Evolutionary conservation across 2,329 filamentous ascomycete genomes (phyloP).

Genomic region (Xylogone sp.): DNA sequence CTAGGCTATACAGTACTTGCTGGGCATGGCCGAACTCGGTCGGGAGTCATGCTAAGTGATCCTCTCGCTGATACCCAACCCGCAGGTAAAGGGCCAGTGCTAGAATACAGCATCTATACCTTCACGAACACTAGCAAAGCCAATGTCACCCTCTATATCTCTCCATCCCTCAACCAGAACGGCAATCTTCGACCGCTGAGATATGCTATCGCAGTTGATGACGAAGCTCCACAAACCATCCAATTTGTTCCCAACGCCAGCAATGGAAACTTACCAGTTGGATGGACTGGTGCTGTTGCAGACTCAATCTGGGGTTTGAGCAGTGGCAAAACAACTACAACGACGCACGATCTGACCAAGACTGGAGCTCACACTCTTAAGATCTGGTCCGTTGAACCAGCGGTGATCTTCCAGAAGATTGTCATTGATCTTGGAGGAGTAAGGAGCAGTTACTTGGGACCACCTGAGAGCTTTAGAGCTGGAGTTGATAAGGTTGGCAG

Average conservation of each 20-base stretch:
- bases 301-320: slow-evolving; percentile 22
- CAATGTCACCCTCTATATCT: slow-evolving; percentile 46
- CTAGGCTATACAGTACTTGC: slow-evolving; percentile 46
- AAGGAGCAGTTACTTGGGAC: slow-evolving; percentile 35
- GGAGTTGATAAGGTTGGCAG: slow-evolving; percentile 11
- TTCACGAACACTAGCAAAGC: slow-evolving; percentile 42
- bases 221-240: slow-evolving; percentile 30
- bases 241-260: slow-evolving; percentile 21
- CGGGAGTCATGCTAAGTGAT: slow-evolving; percentile 54
- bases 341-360: slow-evolving; percentile 17
- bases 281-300: slow-evolving; percentile 18
- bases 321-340: slow-evolving; percentile 23
- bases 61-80: slow-evolving; percentile 46
- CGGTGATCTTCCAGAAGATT: slow-evolving; percentile 35
- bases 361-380: slow-evolving; percentile 28
- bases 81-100: slow-evolving; percentile 44
- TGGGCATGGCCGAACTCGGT: slow-evolving; percentile 53
- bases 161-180: slow-evolving; percentile 45
- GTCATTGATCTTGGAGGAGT: slow-evolving; percentile 38
- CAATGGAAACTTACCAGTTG: slow-evolving; percentile 17
- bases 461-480: slow-evolving; percentile 31
- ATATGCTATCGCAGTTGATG: slow-evolving; percentile 45
- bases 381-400: slow-evolving; percentile 32
- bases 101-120: slow-evolving; percentile 60
- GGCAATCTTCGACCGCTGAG: slow-evolving; percentile 45